Conservation (phyloP, 768 basidiomycete species). For the Saitozyma sp. region DNA sequence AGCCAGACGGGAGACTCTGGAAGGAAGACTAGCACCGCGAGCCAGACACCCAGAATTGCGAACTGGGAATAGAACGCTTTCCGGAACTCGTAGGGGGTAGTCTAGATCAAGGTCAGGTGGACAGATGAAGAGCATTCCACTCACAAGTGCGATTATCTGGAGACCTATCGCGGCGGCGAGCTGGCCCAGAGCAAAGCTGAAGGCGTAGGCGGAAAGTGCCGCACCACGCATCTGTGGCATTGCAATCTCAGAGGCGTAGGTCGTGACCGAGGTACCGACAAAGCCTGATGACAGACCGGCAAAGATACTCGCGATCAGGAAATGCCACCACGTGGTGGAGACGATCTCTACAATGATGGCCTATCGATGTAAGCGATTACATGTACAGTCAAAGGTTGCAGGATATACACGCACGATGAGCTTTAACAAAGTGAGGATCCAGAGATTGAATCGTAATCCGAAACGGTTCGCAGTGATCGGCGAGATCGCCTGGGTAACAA, state of each 20-base stretch:
- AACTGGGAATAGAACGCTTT: conserved; percentile 30
- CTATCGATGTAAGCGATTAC: not conserved
- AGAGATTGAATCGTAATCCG: conserved; percentile 25
- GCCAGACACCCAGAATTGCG: conserved; percentile 19
- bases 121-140: not conserved
- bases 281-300: conserved; percentile 16
- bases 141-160: conserved; percentile 16
- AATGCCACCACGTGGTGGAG: conserved; percentile 18
- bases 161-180: conserved; percentile 13
- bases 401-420: conserved; percentile 5
- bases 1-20: conserved; percentile 32
- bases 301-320: conserved; percentile 15
- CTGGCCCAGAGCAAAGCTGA: conserved; percentile 20
- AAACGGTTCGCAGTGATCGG: conserved; percentile 22
- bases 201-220: conserved; percentile 8
- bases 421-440: conserved; percentile 21
- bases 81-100: conserved; percentile 11
- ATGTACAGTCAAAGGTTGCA: not conserved
- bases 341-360: conserved; percentile 30
- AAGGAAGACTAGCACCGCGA: conserved; percentile 13
- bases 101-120: not conserved
- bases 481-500: conserved; percentile 7
- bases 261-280: conserved; percentile 13
- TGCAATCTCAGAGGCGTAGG: conserved; percentile 19
- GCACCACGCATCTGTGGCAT: conserved; percentile 16